Evolutionary conservation across 805 yeast genomes (phyloP).

Genomic region (Starmera quercuum): DNA sequence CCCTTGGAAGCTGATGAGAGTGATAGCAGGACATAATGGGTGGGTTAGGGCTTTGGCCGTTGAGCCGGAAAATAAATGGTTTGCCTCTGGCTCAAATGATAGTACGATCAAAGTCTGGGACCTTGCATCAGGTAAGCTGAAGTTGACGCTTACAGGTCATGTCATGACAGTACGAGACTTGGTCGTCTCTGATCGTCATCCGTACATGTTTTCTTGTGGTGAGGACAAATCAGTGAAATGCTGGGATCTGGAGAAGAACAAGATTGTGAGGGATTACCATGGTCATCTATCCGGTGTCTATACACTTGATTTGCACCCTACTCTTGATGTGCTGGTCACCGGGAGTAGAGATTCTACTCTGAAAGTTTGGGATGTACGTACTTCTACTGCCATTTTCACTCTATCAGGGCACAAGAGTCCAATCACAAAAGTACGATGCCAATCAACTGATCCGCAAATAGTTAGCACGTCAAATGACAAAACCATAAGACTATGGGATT

Average conservation of each 20-base stretch:
- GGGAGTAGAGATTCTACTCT: slow-evolving; percentile 87
- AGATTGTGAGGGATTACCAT: slow-evolving; percentile 77
- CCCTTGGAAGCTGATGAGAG: slow-evolving; percentile 66
- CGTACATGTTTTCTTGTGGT: slow-evolving; percentile 85
- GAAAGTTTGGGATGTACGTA: slow-evolving; percentile 89
- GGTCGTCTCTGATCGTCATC: slow-evolving; percentile 65
- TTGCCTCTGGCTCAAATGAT: slow-evolving; percentile 87
- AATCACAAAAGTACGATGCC: slow-evolving; percentile 59
- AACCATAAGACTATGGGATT: slow-evolving; percentile 86
- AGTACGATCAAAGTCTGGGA: slow-evolving; percentile 91
- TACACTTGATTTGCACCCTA: slow-evolving; percentile 80
- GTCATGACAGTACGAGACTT: slow-evolving; percentile 81
- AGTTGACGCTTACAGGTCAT: slow-evolving; percentile 82
- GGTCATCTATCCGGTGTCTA: slow-evolving; percentile 92
- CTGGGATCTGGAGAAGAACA: slow-evolving; percentile 91
- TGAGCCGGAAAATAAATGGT: slow-evolving; percentile 87
- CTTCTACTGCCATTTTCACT: slow-evolving; percentile 66
- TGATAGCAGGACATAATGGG: slow-evolving; percentile 85
- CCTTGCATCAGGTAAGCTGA: slow-evolving; percentile 59
- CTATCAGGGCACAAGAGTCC: slow-evolving; percentile 77
- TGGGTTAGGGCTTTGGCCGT: slow-evolving; percentile 81
- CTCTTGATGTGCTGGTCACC: slow-evolving; percentile 71
- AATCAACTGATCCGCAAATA: slow-evolving; percentile 77
- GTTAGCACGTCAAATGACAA: slow-evolving; percentile 78
- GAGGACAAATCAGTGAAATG: slow-evolving; percentile 91